Conservation (phyloP, 441 rosid species). For the Eutrema salsugineum region DNA sequence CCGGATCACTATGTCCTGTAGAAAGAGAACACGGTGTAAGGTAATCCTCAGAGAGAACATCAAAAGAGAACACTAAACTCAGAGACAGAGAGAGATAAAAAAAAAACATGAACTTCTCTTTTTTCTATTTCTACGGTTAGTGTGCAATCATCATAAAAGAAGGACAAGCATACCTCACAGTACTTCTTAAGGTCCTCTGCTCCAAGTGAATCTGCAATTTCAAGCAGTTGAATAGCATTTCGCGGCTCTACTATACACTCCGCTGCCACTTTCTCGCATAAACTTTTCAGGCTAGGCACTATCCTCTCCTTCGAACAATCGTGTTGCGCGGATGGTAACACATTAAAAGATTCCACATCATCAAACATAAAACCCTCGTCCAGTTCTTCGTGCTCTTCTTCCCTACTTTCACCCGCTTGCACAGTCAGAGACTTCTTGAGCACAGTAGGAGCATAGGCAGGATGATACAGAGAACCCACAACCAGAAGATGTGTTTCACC, state of each 20-base stretch:
- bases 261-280: slow-evolving; percentile 93
- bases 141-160: background rate
- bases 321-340: slow-evolving; percentile 27
- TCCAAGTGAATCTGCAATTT: slow-evolving; percentile 93
- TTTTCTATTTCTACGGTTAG: background rate
- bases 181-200: slow-evolving; percentile 85
- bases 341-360: slow-evolving; percentile 40
- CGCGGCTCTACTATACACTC: slow-evolving; percentile 87
- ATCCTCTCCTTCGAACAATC: slow-evolving; percentile 37
- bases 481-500: slow-evolving; percentile 96
- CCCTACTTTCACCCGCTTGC: slow-evolving; percentile 31
- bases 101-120: background rate
- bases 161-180: slow-evolving; percentile 66
- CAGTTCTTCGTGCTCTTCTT: slow-evolving; percentile 49
- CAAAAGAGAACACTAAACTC: background rate
- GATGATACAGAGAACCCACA: slow-evolving; percentile 84
- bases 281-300: slow-evolving; percentile 75
- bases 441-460: slow-evolving; percentile 44
- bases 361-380: slow-evolving; percentile 66
- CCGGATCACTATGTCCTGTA: slow-evolving; percentile 84
- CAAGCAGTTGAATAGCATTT: slow-evolving; percentile 84
- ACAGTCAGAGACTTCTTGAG: slow-evolving; percentile 33
- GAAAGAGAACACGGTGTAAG: slow-evolving; percentile 17
- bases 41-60: background rate
- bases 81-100: too few species aligned